Evolutionary conservation across 2,329 filamentous ascomycete genomes (phyloP).

Genomic region (Beauveria bassiana): DNA sequence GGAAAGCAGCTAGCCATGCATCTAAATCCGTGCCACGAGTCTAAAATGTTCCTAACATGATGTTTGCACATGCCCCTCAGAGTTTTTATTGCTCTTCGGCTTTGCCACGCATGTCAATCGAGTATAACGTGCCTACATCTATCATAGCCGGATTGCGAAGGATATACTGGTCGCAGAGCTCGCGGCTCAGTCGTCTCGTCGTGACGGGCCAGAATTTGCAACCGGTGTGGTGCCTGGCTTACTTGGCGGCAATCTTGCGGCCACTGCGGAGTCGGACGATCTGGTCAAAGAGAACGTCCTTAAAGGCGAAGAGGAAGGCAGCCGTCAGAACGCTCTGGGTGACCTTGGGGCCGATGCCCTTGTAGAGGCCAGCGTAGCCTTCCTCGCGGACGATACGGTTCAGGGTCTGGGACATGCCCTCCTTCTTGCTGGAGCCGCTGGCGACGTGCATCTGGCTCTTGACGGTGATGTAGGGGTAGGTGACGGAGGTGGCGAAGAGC

Average conservation of each 20-base stretch:
- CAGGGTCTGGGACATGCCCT: slow-evolving; percentile 72
- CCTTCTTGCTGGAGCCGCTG: slow-evolving; percentile 61
- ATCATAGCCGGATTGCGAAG: neutral
- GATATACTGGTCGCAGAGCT: neutral
- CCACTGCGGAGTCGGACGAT: slow-evolving; percentile 57
- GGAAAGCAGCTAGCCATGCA: neutral
- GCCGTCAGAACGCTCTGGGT: slow-evolving; percentile 95
- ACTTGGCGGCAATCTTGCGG: slow-evolving; percentile 31
- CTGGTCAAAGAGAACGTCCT: slow-evolving; percentile 87
- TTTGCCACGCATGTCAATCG: neutral
- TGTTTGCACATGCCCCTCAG: neutral
- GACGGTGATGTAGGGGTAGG: slow-evolving; percentile 97
- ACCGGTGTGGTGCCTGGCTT: slow-evolving; percentile 8
- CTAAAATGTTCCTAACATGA: neutral
- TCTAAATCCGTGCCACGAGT: neutral
- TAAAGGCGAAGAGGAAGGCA: slow-evolving; percentile 94
- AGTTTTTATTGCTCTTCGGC: neutral
- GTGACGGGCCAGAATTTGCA: neutral
- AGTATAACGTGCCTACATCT: neutral
- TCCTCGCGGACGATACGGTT: slow-evolving; percentile 77
- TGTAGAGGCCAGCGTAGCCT: slow-evolving; percentile 88
- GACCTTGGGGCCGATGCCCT: slow-evolving; percentile 92
- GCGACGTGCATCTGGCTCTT: slow-evolving; percentile 98
- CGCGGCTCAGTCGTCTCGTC: neutral
- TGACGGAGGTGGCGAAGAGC: slow-evolving; percentile 85